These are phyloP conservation scores for Cryptosporidium baileyi DNA, from an alignment of 169 alveolate species.

Conservation along the genomic window DNA sequence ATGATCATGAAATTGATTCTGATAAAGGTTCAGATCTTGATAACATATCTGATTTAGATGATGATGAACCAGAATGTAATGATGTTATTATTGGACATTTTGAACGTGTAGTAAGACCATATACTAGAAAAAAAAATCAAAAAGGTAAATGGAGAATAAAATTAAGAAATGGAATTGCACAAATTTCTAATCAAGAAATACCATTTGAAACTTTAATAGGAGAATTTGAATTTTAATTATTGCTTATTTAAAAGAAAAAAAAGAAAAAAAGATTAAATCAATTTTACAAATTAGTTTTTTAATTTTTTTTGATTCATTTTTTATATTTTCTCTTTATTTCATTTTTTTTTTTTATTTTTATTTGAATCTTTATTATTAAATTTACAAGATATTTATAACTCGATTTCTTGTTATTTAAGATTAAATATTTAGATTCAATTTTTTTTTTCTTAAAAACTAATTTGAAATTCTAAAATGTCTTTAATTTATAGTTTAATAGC, in stretches of 20 bases:
- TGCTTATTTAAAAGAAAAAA: too few relatives aligned
- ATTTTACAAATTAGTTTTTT: background rate
- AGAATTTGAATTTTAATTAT: slow-evolving; percentile 56
- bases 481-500: slow-evolving; percentile 20
- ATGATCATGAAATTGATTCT: background rate
- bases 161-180: slow-evolving; percentile 63
- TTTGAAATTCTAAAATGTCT: background rate
- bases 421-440: background rate
- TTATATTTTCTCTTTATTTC: background rate
- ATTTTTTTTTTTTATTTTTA: background rate
- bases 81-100: slow-evolving; percentile 58
- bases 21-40: slow-evolving; percentile 48
- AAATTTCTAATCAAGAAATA: slow-evolving; percentile 51
- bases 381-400: background rate
- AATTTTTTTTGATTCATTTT: background rate
- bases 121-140: slow-evolving; percentile 49
- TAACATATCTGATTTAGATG: slow-evolving; percentile 37
- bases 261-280: background rate
- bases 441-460: background rate
- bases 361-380: background rate
- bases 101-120: slow-evolving; percentile 38
- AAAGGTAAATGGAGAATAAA: slow-evolving; percentile 54
- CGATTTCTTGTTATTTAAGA: background rate
- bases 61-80: slow-evolving; percentile 49
- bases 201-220: slow-evolving; percentile 59